Percentiles rank a stretch among this genome's conserved stretches.
phyloP scores from a whole-genome alignment of 257 asterid genomes.

The Solanum medicagineum region DNA sequence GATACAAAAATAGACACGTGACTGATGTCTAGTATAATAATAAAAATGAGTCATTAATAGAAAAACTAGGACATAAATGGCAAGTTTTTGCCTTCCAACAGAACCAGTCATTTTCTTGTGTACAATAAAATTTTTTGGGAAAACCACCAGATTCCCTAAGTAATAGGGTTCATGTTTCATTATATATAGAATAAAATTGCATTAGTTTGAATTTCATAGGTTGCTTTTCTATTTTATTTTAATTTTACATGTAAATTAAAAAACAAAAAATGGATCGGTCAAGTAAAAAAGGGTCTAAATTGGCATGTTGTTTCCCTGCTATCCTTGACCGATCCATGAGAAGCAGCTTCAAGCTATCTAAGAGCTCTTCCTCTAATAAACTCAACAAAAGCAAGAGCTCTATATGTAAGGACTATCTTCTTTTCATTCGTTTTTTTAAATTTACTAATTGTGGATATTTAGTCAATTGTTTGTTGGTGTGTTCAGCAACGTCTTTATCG shows the following conservation, averaged over 20 bases:
- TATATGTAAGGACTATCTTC: neutral
- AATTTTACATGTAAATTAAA: neutral
- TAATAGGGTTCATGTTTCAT: neutral
- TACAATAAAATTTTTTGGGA: neutral
- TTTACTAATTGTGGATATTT: too few species aligned
- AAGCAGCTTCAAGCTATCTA: slow-evolving; percentile 12
- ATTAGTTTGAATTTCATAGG: neutral
- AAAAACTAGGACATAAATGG: neutral
- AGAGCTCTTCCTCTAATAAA: slow-evolving; percentile 4
- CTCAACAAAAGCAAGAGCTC: neutral
- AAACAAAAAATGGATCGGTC: slow-evolving; percentile 14
- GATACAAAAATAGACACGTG: too few species aligned
- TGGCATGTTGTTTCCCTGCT: slow-evolving; percentile 15
- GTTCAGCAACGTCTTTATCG: neutral
- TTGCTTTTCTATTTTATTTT: neutral
- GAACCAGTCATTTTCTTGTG: neutral
- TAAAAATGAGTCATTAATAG: neutral
- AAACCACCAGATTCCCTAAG: neutral
- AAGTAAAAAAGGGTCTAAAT: neutral
- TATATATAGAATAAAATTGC: neutral
- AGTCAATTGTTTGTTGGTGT: too few species aligned
- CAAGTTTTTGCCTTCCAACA: neutral
- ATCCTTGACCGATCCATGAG: slow-evolving; percentile 17
- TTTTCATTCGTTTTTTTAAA: too few species aligned
- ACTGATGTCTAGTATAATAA: too few species aligned